phyloP scores from a whole-genome alignment of 441 rosid genomes.

The Brassica balearica region DNA sequence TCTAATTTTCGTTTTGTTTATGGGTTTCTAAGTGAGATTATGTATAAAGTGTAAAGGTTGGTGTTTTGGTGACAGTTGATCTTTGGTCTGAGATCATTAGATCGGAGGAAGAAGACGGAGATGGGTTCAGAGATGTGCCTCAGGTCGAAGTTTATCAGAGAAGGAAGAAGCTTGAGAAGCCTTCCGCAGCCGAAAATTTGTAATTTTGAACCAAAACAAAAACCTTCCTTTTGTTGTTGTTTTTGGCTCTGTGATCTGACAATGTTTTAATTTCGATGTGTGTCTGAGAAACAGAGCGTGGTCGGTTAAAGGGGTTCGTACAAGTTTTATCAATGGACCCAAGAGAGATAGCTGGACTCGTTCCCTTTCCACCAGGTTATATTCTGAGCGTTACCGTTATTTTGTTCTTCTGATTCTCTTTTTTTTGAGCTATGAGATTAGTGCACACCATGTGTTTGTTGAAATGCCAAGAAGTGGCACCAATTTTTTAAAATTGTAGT shows the following conservation, averaged over 20 bases:
- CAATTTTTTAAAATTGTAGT: not conserved
- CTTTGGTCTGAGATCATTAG: slow-evolving; percentile 66
- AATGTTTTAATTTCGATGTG: slow-evolving; percentile 2
- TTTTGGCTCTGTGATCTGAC: slow-evolving; percentile 12
- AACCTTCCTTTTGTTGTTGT: not conserved
- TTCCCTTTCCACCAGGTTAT: slow-evolving; percentile 84
- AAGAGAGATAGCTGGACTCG: slow-evolving; percentile 89
- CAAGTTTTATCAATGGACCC: slow-evolving; percentile 55
- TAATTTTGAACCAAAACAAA: slow-evolving; percentile 8
- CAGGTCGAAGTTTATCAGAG: slow-evolving; percentile 58
- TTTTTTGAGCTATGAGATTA: not conserved
- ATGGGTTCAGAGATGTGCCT: slow-evolving; percentile 24
- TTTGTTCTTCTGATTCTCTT: slow-evolving; percentile 8
- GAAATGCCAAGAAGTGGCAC: slow-evolving; percentile 22
- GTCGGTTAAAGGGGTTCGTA: slow-evolving; percentile 48
- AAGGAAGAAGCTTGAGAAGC: slow-evolving; percentile 49
- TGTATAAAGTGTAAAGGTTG: slow-evolving; percentile 10
- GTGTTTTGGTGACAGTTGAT: slow-evolving; percentile 47
- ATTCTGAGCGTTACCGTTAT: not conserved
- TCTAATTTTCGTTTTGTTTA: not conserved
- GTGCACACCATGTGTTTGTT: slow-evolving; percentile 22
- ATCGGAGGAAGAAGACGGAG: slow-evolving; percentile 52
- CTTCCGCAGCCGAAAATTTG: slow-evolving; percentile 37
- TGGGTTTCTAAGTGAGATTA: not conserved
- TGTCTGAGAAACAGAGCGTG: slow-evolving; percentile 28